A percentile compares a stretch with the other conserved stretches of the same genome.
These are phyloP conservation scores for Hyparrhenia diplandra DNA, from an alignment of 176 grass and related monocot genomes.

Conservation along the genomic window DNA sequence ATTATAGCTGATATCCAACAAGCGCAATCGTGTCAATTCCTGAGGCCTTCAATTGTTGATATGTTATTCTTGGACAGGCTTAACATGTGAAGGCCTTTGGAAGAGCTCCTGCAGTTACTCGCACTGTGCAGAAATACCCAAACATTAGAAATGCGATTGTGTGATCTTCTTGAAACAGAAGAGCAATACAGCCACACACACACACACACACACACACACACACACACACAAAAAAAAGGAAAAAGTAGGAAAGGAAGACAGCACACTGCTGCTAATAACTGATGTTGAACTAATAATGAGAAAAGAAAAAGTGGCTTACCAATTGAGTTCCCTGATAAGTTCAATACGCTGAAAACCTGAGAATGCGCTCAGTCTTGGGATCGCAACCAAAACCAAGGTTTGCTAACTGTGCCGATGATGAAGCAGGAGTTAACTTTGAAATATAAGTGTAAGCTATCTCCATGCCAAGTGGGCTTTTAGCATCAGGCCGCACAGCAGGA, in stretches of 20 bases:
- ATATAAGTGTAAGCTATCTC: conserved; percentile 88
- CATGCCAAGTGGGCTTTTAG: conserved; percentile 69
- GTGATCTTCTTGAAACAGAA: conserved; percentile 15
- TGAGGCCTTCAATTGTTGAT: conserved; percentile 85
- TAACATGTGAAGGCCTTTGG: conserved; percentile 95
- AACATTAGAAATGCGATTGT: conserved; percentile 6
- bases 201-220: too few relatives aligned
- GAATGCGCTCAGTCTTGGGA: conserved; percentile 73
- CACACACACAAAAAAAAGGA: too few relatives aligned
- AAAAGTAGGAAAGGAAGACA: background rate
- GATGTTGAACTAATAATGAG: conserved; percentile 11
- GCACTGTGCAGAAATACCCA: conserved; percentile 52
- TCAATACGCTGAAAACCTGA: conserved; percentile 62
- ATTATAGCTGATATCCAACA: conserved; percentile 86
- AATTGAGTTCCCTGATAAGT: conserved; percentile 81
- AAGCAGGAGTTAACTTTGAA: conserved; percentile 72
- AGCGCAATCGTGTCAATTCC: conserved; percentile 76
- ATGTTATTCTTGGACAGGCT: conserved; percentile 93
- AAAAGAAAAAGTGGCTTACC: conserved; percentile 35
- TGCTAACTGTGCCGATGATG: conserved; percentile 66
- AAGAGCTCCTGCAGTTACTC: conserved; percentile 74
- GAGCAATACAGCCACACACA: background rate
- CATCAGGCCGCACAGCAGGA: conserved; percentile 42
- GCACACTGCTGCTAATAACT: background rate
- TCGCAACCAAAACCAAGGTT: conserved; percentile 66